These are phyloP conservation scores for Eucalyptus erythrocorys DNA, from an alignment of 345 rosid genomes.

Conservation along the genomic window DNA sequence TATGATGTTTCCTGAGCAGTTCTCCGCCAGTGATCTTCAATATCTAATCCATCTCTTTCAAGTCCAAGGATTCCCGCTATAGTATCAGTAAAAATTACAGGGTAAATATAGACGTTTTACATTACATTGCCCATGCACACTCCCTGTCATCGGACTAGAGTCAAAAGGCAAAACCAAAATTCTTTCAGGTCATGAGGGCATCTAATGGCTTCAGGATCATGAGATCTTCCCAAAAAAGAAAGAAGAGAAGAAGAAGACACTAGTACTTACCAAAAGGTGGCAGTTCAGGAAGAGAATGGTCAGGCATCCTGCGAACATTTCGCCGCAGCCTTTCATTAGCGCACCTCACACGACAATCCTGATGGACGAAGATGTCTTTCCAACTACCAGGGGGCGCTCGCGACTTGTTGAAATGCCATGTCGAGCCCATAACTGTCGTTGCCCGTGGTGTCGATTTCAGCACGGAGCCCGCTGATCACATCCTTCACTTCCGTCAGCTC, in stretches of 20 bases:
- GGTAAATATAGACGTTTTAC: background rate
- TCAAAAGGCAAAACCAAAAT: background rate
- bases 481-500: constrained; percentile 7
- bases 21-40: background rate
- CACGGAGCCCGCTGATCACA: constrained; percentile 7
- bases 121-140: background rate
- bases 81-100: background rate
- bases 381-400: constrained; percentile 21
- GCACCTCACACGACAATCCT: background rate
- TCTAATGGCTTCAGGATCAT: background rate
- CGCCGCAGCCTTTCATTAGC: background rate
- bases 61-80: background rate
- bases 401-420: constrained; percentile 8
- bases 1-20: background rate
- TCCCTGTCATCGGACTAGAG: background rate
- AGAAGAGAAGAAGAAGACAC: background rate
- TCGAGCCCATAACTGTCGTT: constrained; percentile 9
- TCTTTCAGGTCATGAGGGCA: background rate
- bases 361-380: background rate
- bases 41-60: background rate
- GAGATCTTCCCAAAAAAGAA: background rate
- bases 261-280: background rate
- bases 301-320: background rate
- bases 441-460: constrained; percentile 9
- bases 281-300: background rate